Conservation (phyloP, 225 moss, liverwort and hornwort species). For the Pleurozium schreberi region DNA sequence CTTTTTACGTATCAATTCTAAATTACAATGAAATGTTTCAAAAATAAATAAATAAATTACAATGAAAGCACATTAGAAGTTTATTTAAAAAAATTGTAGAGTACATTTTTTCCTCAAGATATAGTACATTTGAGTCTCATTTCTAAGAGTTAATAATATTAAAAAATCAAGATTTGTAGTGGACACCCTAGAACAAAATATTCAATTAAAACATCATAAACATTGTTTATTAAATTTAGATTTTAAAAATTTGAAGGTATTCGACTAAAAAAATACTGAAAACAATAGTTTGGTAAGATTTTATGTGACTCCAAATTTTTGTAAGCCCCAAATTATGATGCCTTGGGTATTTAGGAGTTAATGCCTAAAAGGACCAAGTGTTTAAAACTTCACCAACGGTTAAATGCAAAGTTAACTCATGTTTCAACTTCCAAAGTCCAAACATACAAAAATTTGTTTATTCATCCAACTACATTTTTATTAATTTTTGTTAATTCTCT, state of each 20-base stretch:
- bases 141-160: not conserved
- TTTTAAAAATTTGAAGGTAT: not conserved
- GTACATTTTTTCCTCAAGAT: not conserved
- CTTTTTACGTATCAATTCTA: not conserved
- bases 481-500: not conserved
- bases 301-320: not conserved
- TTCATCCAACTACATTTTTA: not conserved
- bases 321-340: not conserved
- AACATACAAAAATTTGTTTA: too few relatives aligned
- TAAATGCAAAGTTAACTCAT: not conserved
- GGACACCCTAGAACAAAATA: not conserved
- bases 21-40: not conserved
- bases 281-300: not conserved
- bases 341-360: too few relatives aligned
- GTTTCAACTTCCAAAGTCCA: too few relatives aligned
- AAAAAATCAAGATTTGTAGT: not conserved
- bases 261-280: not conserved
- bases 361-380: fast-evolving
- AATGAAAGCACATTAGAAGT: not conserved
- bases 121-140: not conserved
- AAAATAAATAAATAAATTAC: not conserved
- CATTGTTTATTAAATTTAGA: not conserved
- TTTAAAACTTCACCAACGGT: fast-evolving
- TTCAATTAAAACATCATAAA: not conserved
- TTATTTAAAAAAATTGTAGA: not conserved